Evolutionary conservation across 202 grass and related monocot genomes (phyloP), one percentile per base, ranked within the genome.

Genomic region (Schoenoplectus triqueter): DNA sequence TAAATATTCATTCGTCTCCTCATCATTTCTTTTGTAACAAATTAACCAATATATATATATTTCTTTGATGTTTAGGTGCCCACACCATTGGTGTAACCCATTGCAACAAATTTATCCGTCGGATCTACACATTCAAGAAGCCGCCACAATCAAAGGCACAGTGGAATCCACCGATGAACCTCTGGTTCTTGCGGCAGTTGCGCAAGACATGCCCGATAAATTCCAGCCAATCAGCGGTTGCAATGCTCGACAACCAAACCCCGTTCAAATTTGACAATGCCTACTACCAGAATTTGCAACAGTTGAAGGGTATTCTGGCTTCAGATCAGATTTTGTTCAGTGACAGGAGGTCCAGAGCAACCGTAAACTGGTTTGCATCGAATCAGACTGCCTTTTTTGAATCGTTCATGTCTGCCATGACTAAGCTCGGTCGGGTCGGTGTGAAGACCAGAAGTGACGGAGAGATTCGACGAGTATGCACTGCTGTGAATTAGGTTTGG

Each of bases 21-120:
- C 20, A 76, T 5, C 49, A 76, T 56, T 61, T 44, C 8, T 78
- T 78, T 61, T 61, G 6, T 62, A 46, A 79, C 14, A 44, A 79
- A 57, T 17, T 59, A 4, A 59, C 47, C 22, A 62, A 61, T 1
- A 19, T 69, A 13, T 69, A 13, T 67, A 15, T 82, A 17, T 45
- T 70, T 55, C 9, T 10, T 57, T 18, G 13, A 57, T 71, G 46
- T 71, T 84, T 50, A 95, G 94, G 94, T 0, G 92, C 80, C n/a
- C 94, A 97, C 91, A 97, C 94, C 5, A 94, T 97, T 60, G 94
- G 94, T 44, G 92, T 97, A 7, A 85, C 92, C 66, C 94, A 97
- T 86, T 97, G 92, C 69, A 90, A 92, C 90, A 94, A 94, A 72
- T 97, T 97, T 78, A 66, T 92, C 65, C 84, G 92, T 20, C 87